Conservation (phyloP, 805 yeast genomes). For the Torulaspora franciscae region DNA sequence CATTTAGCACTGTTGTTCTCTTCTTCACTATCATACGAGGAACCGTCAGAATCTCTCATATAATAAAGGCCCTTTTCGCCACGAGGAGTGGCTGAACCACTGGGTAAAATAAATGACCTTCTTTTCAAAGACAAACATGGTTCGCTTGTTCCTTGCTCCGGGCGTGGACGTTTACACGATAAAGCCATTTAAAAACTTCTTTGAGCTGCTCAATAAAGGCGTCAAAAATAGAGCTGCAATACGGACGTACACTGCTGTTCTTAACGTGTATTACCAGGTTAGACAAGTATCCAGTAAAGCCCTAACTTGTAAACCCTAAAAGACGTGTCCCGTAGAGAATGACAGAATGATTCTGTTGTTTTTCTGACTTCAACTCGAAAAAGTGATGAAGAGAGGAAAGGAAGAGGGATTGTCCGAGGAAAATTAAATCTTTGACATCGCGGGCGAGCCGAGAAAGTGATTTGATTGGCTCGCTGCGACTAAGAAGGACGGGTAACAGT, state of each 20-base stretch:
- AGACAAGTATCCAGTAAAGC: neutral
- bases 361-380: neutral
- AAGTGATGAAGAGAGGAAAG: constrained; percentile 27
- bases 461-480: constrained; percentile 24
- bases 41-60: neutral
- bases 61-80: constrained; percentile 3
- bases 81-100: constrained; percentile 3
- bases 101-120: constrained; percentile 9
- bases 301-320: constrained; percentile 4
- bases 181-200: constrained; percentile 19
- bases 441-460: constrained; percentile 2
- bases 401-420: constrained; percentile 17
- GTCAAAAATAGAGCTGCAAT: constrained; percentile 20
- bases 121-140: constrained; percentile 8
- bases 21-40: constrained; percentile 2
- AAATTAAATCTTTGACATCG: constrained; percentile 15
- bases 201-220: constrained; percentile 33
- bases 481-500: constrained; percentile 17
- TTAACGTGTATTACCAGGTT: neutral
- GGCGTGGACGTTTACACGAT: constrained; percentile 21
- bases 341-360: neutral
- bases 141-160: constrained; percentile 13
- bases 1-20: neutral
- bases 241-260: neutral
- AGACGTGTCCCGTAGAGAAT: neutral